Evolutionary conservation across 768 basidiomycete species (phyloP), one percentile per base, ranked within the genome.

Genomic region (Glaciozyma martinii): DNA sequence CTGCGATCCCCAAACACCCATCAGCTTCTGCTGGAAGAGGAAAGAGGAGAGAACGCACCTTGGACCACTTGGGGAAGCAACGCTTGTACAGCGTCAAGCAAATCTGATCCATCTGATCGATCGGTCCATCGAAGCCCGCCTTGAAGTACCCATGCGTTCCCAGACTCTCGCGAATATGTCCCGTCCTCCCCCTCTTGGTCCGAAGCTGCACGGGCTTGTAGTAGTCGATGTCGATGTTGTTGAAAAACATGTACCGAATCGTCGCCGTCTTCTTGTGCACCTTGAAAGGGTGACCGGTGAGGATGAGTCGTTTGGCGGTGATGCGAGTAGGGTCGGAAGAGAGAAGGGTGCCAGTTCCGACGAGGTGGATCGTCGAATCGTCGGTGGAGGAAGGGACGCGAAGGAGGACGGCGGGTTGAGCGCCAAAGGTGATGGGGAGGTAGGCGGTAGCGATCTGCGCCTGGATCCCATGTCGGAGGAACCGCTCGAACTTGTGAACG

Each of bases 101-200:
- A 62, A 97, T 83, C 21, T 91, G 94, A 71, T 98, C 95, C 91
- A 95, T 94, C 79, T 92, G 90, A 74, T 83, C 87, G 71, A 97
- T 85, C 27, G 88, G 89, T 19, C 89, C 90, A 74, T 95, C 92
- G 55, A 74, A 74, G 10, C 71, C 70, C 32, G 70, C 66, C 80
- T 98, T 98, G 82, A 92, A 90, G 78, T 97, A 91, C 37, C 94
- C 95, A 74, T 99, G 94, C 37, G 92, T 98, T 55, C 94, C 94
- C 23, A 99, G 85, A 13, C 90, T 87, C 77, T 92, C 93, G 56
- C 81, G 81, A 71, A 93, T 89, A 76, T 99, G 92, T 3, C 94
- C 95, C 30, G 81, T 81, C 27, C 90, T 82, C 15, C 94, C 93
- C 66, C 86, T 82, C 77, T 97, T 99, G 5, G 92, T 98, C 76